Evolutionary conservation across 805 yeast genomes (phyloP), one percentile per base, ranked within the genome.

Genomic region (Starmerella sirachaensis): DNA sequence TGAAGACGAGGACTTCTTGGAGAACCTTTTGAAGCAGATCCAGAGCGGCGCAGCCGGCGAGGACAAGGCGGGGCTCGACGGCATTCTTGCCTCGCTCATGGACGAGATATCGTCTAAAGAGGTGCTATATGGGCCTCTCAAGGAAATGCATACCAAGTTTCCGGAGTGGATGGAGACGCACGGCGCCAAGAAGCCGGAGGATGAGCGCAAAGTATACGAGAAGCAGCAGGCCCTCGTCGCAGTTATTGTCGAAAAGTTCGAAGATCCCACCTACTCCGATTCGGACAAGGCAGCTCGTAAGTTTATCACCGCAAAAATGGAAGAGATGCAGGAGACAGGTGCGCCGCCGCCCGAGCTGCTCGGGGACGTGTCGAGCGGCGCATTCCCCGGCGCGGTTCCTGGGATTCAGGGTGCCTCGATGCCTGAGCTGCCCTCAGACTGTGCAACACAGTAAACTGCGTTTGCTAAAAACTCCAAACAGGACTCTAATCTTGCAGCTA

Each of bases 41-140:
- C 59, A 56, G 33, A 47, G 45, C 17, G 55, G 59, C 8, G 48
- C 55, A 4, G 46, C 36, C n/a, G 63, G 54, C 11, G 64, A 53
- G 1, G 39, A 41, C 9, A 18, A 4, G 12, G 85, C 78, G 52
- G 69, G 77, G 58, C 60, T 83, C 33, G 85, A 78, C 52, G 69
- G 77, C 59, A 60, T 83, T 33, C 60, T 83, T 43, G 69, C 67
- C 14, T 83, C 80, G 25, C 75, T 88, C 74, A 65, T 88, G 51
- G 77, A 74, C 45, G 88, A 85, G 54, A 68, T 88, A 56, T 72
- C 91, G 6, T 74, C 91, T 5, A 88, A 85, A 53, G 86, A 78
- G 40, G 80, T 86, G 16, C 65, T 88, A 26, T 86, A 82, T 54
- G 93, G 79, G 49, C 95, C 97, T 2, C 68, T 88, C 60, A 79